A percentile compares a stretch with the other conserved stretches of the same genome.
These are phyloP conservation scores for Decorospora gaudefroyi DNA, from an alignment of 2,329 filamentous ascomycete genomes.

Conservation along the genomic window DNA sequence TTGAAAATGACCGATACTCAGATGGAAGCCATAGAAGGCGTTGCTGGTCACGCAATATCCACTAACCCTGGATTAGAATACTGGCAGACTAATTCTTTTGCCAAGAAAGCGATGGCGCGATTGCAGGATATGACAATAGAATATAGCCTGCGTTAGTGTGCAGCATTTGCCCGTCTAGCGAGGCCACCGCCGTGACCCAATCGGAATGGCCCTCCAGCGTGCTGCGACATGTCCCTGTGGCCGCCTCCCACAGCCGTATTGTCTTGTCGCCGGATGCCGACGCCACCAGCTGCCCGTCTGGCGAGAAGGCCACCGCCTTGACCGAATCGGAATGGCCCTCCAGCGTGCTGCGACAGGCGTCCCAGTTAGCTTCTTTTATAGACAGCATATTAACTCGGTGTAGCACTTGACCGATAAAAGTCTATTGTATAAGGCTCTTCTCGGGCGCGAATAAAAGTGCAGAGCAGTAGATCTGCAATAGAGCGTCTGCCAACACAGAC, in stretches of 20 bases:
- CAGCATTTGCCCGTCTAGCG: slow-evolving; percentile 5
- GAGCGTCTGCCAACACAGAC: slow-evolving; percentile 37
- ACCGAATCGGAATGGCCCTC: slow-evolving; percentile 4
- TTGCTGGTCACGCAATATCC: too few species aligned
- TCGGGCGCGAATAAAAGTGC: slow-evolving; percentile 46
- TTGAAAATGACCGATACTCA: too few species aligned
- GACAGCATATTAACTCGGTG: slow-evolving; percentile 13
- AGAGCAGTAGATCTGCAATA: slow-evolving; percentile 47
- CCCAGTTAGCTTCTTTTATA: slow-evolving; percentile 18
- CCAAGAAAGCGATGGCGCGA: too few species aligned
- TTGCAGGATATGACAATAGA: too few species aligned
- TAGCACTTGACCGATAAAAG: slow-evolving; percentile 14
- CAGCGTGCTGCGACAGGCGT: slow-evolving; percentile 4
- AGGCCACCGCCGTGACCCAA: neutral
- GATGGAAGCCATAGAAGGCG: too few species aligned
- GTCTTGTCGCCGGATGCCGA: neutral
- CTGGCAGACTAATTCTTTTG: too few species aligned
- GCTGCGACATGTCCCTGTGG: slow-evolving; percentile 4
- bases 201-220: slow-evolving; percentile 7
- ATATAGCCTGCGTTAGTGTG: too few species aligned
- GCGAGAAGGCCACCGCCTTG: slow-evolving; percentile 6
- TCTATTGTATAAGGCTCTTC: slow-evolving; percentile 19
- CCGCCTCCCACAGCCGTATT: slow-evolving; percentile 7
- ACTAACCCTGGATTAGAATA: too few species aligned
- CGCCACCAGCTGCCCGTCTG: slow-evolving; percentile 12